These are phyloP conservation scores for Rhodotorula sp. DNA, from an alignment of 1,284 basidiomycete species.

Conservation along the genomic window DNA sequence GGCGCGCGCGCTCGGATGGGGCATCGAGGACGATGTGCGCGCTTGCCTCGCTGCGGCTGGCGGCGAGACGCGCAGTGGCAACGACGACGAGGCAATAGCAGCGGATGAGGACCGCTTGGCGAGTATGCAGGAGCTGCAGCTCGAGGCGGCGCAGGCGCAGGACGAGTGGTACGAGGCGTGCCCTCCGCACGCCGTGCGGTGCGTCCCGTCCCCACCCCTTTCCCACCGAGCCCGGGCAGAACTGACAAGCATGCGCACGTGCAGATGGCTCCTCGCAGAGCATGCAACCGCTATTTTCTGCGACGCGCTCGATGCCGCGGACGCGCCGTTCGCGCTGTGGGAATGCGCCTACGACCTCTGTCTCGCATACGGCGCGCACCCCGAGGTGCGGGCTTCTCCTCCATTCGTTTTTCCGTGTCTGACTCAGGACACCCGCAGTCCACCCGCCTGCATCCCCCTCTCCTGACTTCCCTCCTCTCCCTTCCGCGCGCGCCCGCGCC, in stretches of 20 bases:
- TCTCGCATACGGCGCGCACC: neutral
- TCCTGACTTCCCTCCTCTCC: constrained; percentile 3
- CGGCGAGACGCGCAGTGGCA: neutral
- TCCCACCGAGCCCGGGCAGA: accelerated
- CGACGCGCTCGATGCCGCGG: neutral
- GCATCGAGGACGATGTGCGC: constrained; percentile 7
- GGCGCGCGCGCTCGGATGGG: constrained; percentile 13
- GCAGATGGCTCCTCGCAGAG: constrained; percentile 18
- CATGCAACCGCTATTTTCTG: constrained; percentile 17
- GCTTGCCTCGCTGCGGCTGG: neutral
- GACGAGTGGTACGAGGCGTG: constrained; percentile 25
- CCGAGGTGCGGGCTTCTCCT: constrained; percentile 5
- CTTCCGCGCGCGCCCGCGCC: neutral
- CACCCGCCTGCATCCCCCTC: constrained; percentile 1
- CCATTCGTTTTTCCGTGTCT: too few species aligned
- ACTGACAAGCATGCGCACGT: neutral
- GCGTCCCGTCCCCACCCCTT: neutral
- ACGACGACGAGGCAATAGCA: neutral
- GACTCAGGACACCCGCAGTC: neutral
- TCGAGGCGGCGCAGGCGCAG: neutral
- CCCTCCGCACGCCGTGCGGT: constrained; percentile 4
- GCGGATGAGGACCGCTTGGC: neutral
- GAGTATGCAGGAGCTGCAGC: constrained; percentile 8
- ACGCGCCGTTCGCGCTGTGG: neutral
- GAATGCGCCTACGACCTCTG: constrained; percentile 12